These are phyloP conservation scores for Aspergillus floridensis DNA, from an alignment of 2,329 filamentous ascomycete species.

Conservation along the genomic window DNA sequence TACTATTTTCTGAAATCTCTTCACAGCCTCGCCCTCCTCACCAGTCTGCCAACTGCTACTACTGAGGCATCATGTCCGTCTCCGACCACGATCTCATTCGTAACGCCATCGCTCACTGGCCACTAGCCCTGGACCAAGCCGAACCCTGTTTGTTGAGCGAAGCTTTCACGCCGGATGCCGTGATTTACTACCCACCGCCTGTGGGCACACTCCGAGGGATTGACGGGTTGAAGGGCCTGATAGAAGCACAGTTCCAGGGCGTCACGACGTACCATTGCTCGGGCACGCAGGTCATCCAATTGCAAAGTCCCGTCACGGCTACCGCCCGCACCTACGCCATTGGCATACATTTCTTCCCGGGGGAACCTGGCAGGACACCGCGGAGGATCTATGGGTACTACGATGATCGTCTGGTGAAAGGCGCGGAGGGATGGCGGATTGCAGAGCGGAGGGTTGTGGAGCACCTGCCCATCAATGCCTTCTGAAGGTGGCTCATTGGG, in stretches of 20 bases:
- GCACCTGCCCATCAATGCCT: not conserved
- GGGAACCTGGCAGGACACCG: not conserved
- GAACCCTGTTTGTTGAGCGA: not conserved
- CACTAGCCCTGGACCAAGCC: not conserved
- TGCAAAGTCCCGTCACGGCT: not conserved
- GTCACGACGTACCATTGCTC: not conserved
- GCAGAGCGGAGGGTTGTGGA: not conserved
- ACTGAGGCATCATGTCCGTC: not conserved
- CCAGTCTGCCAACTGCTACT: not conserved
- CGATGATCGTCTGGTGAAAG: not conserved
- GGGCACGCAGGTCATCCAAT: not conserved
- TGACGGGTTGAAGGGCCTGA: not conserved
- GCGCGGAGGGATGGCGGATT: not conserved
- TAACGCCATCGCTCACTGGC: not conserved
- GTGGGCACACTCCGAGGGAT: not conserved
- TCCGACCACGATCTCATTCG: not conserved
- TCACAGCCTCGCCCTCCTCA: not conserved
- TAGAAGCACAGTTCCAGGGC: not conserved
- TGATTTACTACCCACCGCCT: not conserved
- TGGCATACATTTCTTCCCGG: not conserved
- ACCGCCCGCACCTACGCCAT: not conserved
- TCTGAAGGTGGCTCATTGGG: not conserved
- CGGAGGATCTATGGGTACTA: not conserved
- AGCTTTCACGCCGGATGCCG: not conserved
- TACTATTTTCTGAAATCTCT: not conserved